Conservation (phyloP, 352 stramenopile genomes). For the Phytophthora capsici region DNA sequence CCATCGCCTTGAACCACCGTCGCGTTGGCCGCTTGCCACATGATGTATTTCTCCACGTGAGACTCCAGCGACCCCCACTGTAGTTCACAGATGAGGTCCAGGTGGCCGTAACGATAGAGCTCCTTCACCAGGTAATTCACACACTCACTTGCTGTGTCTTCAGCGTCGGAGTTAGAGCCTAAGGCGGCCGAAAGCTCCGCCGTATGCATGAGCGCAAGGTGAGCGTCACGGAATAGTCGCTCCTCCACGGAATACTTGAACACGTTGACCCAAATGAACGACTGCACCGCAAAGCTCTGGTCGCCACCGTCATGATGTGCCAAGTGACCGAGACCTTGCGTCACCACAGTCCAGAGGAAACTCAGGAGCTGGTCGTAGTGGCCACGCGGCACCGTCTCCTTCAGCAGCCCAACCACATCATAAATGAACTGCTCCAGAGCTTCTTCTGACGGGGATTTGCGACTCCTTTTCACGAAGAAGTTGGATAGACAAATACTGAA, state of each 20-base stretch:
- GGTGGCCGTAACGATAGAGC: conserved; percentile 63
- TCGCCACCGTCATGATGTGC: conserved; percentile 37
- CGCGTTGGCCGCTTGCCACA: conserved; percentile 78
- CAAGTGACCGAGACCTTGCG: conserved; percentile 52
- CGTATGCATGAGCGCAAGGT: conserved; percentile 78
- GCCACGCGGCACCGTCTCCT: conserved; percentile 67
- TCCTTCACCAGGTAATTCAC: conserved; percentile 81
- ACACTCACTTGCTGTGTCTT: conserved; percentile 66
- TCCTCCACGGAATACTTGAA: conserved; percentile 84
- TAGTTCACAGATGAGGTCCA: conserved; percentile 78
- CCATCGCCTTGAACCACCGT: conserved; percentile 46
- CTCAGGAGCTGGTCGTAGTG: conserved; percentile 62
- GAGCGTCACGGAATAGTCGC: conserved; percentile 61
- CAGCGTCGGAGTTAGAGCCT: conserved; percentile 6
- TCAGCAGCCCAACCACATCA: conserved; percentile 65
- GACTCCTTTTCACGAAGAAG: conserved; percentile 45
- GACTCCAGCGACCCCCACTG: conserved; percentile 67
- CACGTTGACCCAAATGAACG: conserved; percentile 85
- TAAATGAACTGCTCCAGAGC: conserved; percentile 67
- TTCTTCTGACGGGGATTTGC: conserved; percentile 29
- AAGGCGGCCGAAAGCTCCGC: conserved; percentile 48
- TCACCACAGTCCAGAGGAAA: conserved; percentile 74
- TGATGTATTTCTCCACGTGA: conserved; percentile 73
- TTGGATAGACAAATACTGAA: conserved; percentile 76
- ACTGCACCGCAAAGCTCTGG: conserved; percentile 53